Evolutionary conservation across 1,284 basidiomycete species (phyloP).

Genomic region (Fomitopsis palustris): DNA sequence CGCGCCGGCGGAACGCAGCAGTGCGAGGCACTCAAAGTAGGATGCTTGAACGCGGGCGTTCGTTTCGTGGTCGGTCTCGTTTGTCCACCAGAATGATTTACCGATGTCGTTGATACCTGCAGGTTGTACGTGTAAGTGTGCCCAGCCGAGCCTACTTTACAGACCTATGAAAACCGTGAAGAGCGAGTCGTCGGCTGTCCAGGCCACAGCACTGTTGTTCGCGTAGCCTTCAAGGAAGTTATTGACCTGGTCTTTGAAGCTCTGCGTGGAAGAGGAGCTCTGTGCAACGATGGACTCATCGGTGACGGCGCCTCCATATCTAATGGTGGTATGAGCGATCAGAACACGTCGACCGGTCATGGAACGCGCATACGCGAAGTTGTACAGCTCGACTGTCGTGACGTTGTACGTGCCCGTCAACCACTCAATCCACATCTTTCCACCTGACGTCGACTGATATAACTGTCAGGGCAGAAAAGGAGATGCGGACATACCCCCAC

Average conservation of each 20-base stretch:
- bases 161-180: neutral
- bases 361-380: neutral
- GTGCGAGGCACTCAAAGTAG: neutral
- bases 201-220: neutral
- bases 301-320: neutral
- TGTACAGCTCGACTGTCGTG: neutral
- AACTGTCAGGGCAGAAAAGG: neutral
- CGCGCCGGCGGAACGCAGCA: neutral
- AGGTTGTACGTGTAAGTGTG: neutral
- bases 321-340: neutral
- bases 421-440: neutral
- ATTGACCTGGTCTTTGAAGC: neutral
- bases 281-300: neutral
- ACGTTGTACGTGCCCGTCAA: neutral
- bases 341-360: neutral
- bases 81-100: neutral
- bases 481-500: neutral
- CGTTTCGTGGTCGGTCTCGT: neutral
- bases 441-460: neutral
- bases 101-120: neutral
- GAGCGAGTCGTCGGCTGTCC: neutral
- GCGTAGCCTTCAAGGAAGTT: neutral
- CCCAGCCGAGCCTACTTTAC: neutral
- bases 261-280: neutral
- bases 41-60: neutral